Percentiles rank a stretch among this genome's conserved stretches.
Conservation (phyloP, 345 rosid genomes). For the Turritis glabra region DNA sequence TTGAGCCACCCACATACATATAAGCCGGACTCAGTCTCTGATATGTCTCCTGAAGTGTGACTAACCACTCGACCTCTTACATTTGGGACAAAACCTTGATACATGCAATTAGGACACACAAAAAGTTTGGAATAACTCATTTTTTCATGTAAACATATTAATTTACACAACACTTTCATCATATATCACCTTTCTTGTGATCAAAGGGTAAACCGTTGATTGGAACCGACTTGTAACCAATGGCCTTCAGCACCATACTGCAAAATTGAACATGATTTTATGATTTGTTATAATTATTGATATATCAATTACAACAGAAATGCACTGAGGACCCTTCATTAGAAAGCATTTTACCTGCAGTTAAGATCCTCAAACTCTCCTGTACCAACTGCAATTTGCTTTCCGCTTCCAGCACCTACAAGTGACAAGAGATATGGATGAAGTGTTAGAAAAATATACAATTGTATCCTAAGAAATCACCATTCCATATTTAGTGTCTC, state of each 20-base stretch:
- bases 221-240: slow-evolving; percentile 88
- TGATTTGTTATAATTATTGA: background rate
- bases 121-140: background rate
- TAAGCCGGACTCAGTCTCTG: slow-evolving; percentile 58
- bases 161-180: background rate
- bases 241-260: slow-evolving; percentile 88
- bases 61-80: slow-evolving; percentile 64
- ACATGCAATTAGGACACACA: background rate
- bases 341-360: slow-evolving; percentile 57
- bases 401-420: slow-evolving; percentile 67
- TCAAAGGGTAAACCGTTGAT: slow-evolving; percentile 78
- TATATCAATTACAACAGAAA: background rate
- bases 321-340: background rate
- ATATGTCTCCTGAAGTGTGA: slow-evolving; percentile 44
- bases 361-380: slow-evolving; percentile 74
- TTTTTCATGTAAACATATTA: background rate
- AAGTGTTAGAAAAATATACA: background rate
- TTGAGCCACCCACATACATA: slow-evolving; percentile 97
- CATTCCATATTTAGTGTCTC: background rate
- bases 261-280: slow-evolving; percentile 24
- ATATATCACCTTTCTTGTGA: slow-evolving; percentile 58
- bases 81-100: slow-evolving; percentile 79
- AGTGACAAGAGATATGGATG: slow-evolving; percentile 28
- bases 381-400: slow-evolving; percentile 78
- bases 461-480: background rate